A percentile compares a stretch with the other conserved stretches of the same genome.
These are phyloP conservation scores for Stachybotrys elegans DNA, from an alignment of 2,329 filamentous ascomycete genomes.

Conservation along the genomic window DNA sequence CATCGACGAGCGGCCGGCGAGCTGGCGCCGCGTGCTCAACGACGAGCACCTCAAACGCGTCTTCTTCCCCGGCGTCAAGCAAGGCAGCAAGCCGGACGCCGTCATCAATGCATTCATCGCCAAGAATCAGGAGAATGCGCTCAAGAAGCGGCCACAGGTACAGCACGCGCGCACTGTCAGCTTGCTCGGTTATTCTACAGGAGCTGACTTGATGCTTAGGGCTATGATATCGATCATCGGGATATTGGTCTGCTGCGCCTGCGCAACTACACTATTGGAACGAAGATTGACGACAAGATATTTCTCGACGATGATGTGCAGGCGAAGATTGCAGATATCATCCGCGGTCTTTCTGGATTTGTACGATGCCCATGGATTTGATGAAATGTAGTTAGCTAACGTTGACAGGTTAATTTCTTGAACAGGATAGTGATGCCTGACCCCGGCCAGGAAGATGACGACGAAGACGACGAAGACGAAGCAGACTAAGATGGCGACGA, in stretches of 20 bases:
- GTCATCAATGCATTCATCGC: slow-evolving; percentile 65
- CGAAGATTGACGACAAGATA: slow-evolving; percentile 60
- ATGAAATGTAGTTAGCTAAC: background rate
- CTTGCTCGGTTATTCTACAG: no score
- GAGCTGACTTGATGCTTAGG: slow-evolving; percentile 39
- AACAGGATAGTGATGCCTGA: slow-evolving; percentile 74
- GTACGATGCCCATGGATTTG: slow-evolving; percentile 48
- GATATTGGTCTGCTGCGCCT: slow-evolving; percentile 80
- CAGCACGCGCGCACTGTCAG: slow-evolving; percentile 8
- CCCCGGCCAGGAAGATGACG: slow-evolving; percentile 32
- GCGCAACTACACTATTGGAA: slow-evolving; percentile 70
- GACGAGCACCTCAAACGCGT: slow-evolving; percentile 54
- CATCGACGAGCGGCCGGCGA: slow-evolving; percentile 67
- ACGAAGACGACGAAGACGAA: slow-evolving; percentile 9
- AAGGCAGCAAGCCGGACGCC: slow-evolving; percentile 36
- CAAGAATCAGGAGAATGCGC: slow-evolving; percentile 65
- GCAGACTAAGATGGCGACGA: slow-evolving; percentile 1
- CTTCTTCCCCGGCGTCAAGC: slow-evolving; percentile 50
- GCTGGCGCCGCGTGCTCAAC: slow-evolving; percentile 63
- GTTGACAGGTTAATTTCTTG: slow-evolving; percentile 58
- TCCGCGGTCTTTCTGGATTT: slow-evolving; percentile 70
- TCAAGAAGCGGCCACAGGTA: slow-evolving; percentile 86
- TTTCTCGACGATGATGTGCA: slow-evolving; percentile 59
- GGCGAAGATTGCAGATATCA: slow-evolving; percentile 57
- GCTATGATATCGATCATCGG: slow-evolving; percentile 66